A percentile compares a stretch with the other conserved stretches of the same genome.
These are phyloP conservation scores for Vaccinium corymbosum DNA, from an alignment of 148 eudicot genomes.

Conservation along the genomic window DNA sequence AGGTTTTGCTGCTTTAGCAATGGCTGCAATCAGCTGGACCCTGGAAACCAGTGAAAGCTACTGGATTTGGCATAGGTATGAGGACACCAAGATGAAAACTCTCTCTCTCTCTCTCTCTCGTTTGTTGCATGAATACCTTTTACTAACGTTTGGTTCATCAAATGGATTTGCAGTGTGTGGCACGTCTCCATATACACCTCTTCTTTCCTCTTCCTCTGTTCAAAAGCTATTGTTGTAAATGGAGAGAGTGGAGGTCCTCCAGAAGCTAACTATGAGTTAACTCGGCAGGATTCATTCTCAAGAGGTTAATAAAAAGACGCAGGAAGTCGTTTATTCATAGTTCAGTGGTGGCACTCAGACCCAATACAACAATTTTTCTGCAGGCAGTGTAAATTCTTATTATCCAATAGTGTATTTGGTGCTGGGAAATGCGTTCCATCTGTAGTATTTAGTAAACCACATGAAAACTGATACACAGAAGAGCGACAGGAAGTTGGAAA, in stretches of 20 bases:
- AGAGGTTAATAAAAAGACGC: conserved; percentile 20
- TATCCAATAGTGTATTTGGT: neutral
- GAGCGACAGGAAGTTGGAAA: neutral
- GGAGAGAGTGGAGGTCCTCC: conserved; percentile 33
- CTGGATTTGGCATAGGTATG: conserved; percentile 97
- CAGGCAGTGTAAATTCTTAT: neutral
- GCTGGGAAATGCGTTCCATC: too few relatives aligned
- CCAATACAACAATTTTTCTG: neutral
- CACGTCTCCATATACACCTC: conserved; percentile 73
- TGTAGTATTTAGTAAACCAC: too few relatives aligned
- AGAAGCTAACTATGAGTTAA: conserved; percentile 49
- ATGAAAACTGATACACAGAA: neutral
- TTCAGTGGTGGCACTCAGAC: neutral
- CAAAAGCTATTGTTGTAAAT: conserved; percentile 38
- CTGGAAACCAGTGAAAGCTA: conserved; percentile 69
- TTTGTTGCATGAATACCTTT: neutral
- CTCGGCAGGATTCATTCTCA: conserved; percentile 62
- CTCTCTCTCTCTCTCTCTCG: conserved; percentile 11
- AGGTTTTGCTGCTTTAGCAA: conserved; percentile 54
- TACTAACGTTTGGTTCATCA: neutral
- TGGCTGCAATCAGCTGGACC: conserved; percentile 85
- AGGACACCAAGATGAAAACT: neutral
- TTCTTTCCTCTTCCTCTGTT: conserved; percentile 87
- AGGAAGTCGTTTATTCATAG: neutral
- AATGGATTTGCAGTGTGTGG: conserved; percentile 68